These are phyloP conservation scores for Trypethelium eluteriae DNA, from an alignment of 495 filamentous ascomycete species.

Conservation along the genomic window DNA sequence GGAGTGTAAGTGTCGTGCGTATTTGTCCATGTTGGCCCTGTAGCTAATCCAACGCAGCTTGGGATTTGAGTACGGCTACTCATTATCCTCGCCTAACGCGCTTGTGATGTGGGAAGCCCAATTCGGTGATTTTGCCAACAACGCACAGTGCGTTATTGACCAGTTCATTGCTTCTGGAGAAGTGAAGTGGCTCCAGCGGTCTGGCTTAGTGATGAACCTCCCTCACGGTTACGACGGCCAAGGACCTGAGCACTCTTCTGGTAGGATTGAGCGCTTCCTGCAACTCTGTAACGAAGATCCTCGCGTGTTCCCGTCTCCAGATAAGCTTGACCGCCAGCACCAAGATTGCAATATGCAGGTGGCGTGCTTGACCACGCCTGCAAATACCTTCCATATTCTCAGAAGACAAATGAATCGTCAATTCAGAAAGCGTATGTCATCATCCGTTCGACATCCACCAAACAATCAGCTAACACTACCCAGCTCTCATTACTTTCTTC, in stretches of 20 bases:
- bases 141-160: constrained; percentile 96
- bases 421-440: constrained; percentile 88
- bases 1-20: constrained; percentile 52
- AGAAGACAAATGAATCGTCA: constrained; percentile 97
- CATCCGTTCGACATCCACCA: background rate
- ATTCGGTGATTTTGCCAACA: constrained; percentile 99
- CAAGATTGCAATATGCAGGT: constrained; percentile 99
- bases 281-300: constrained; percentile 98
- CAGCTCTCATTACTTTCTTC: constrained; percentile 94
- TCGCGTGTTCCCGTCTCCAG: constrained; percentile 72
- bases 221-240: constrained; percentile 98
- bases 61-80: constrained; percentile 98
- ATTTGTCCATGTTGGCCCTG: background rate
- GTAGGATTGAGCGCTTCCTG: constrained; percentile 92
- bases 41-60: constrained; percentile 44
- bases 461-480: constrained; percentile 14
- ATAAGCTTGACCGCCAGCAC: constrained; percentile 93
- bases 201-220: constrained; percentile 85
- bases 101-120: constrained; percentile 99
- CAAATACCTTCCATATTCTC: constrained; percentile 94
- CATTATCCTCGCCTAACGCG: constrained; percentile 88
- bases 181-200: constrained; percentile 96
- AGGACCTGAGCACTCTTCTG: constrained; percentile 96
- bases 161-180: constrained; percentile 98
- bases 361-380: constrained; percentile 81